phyloP scores from a whole-genome alignment of 225 moss, liverwort and hornwort species.

The Pleurozium schreberi region DNA sequence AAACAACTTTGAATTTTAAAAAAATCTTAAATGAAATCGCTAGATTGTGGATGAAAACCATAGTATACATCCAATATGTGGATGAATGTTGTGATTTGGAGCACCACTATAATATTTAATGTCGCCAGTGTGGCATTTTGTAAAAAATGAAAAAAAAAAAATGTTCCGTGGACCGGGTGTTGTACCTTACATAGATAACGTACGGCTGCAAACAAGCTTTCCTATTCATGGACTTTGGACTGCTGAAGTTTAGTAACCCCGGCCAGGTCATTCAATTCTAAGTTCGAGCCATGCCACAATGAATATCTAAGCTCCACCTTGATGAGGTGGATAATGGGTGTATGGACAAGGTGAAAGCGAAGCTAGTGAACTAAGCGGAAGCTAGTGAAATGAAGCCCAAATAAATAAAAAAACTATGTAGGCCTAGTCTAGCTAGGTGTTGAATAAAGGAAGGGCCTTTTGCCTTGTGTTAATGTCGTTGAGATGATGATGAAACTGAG shows the following conservation, averaged over 20 bases:
- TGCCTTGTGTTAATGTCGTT: not conserved
- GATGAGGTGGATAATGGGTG: not conserved
- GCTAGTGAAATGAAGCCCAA: not conserved
- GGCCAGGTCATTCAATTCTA: not conserved
- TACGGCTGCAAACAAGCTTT: not conserved
- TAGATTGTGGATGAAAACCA: too few relatives aligned
- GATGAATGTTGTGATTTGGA: too few relatives aligned
- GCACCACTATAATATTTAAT: too few relatives aligned
- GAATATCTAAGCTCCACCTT: not conserved
- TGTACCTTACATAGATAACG: not conserved
- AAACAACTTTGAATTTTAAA: too few relatives aligned
- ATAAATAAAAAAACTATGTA: not conserved
- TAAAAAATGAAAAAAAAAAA: too few relatives aligned
- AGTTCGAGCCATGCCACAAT: not conserved
- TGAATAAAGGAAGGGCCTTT: not conserved
- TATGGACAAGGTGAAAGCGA: not conserved
- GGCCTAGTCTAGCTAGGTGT: not conserved
- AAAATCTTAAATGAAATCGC: too few relatives aligned
- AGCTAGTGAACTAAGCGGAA: not conserved
- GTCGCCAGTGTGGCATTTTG: too few relatives aligned
- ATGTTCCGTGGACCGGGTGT: not conserved
- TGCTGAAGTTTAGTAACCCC: too few relatives aligned
- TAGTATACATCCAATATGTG: too few relatives aligned
- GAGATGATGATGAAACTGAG: not conserved
- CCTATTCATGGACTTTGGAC: not conserved